Conservation (phyloP, 2,329 filamentous ascomycete species). For the Stachybotrys chartarum region DNA sequence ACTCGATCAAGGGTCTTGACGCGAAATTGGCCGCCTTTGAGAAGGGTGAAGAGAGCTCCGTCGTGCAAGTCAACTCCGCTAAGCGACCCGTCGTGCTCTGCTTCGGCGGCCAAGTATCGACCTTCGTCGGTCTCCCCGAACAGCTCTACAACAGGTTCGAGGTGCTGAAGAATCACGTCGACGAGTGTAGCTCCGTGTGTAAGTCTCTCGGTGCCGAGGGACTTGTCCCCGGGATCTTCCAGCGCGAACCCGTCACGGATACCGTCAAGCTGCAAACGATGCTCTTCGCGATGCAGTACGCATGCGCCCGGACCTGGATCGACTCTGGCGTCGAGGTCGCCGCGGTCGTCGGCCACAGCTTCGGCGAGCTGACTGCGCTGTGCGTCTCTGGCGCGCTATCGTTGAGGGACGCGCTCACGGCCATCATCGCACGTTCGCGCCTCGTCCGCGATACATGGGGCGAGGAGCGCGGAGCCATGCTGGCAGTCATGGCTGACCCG, state of each 20-base stretch:
- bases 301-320: slow-evolving; percentile 26
- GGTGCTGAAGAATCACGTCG: slow-evolving; percentile 13
- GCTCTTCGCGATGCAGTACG: slow-evolving; percentile 32
- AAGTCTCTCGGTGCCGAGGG: slow-evolving; percentile 9
- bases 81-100: slow-evolving; percentile 23
- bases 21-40: not conserved
- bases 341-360: slow-evolving; percentile 28
- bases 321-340: slow-evolving; percentile 18
- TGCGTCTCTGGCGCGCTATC: slow-evolving; percentile 24
- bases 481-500: slow-evolving; percentile 25
- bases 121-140: slow-evolving; percentile 19
- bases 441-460: slow-evolving; percentile 25
- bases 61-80: too few species aligned
- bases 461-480: slow-evolving; percentile 28
- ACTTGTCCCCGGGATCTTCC: slow-evolving; percentile 26
- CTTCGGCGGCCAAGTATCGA: slow-evolving; percentile 21
- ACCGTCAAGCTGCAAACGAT: slow-evolving; percentile 25
- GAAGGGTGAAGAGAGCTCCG: not conserved
- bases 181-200: slow-evolving; percentile 1
- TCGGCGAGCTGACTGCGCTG: slow-evolving; percentile 33
- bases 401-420: slow-evolving; percentile 20
- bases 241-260: slow-evolving; percentile 11
- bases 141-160: slow-evolving; percentile 17
- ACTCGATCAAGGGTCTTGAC: not conserved
- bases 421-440: slow-evolving; percentile 19